These are phyloP conservation scores for Boletus reticulatus DNA, from an alignment of 768 basidiomycete genomes.

Conservation along the genomic window DNA sequence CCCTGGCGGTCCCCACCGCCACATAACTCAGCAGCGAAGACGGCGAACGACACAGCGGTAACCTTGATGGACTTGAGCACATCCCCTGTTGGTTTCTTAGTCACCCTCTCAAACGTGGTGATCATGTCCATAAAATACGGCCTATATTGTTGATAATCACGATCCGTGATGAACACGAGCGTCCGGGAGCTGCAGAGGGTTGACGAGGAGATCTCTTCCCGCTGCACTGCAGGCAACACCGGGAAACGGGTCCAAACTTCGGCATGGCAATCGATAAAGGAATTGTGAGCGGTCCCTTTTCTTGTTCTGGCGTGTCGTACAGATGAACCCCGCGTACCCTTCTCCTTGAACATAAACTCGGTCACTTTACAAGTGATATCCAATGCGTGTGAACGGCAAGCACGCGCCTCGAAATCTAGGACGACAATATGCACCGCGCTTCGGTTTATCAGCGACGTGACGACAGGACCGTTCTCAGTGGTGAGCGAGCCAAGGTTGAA, in stretches of 20 bases:
- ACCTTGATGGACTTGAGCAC: conserved; percentile 40
- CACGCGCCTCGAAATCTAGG: conserved; percentile 33
- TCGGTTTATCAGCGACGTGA: conserved; percentile 48
- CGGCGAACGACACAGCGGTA: conserved; percentile 27
- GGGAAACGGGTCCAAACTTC: conserved; percentile 64
- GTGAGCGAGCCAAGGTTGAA: conserved; percentile 33
- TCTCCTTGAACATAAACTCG: conserved; percentile 54
- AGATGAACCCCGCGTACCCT: conserved; percentile 22
- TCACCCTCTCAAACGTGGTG: conserved; percentile 44
- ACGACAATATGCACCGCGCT: conserved; percentile 41
- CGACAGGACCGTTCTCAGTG: conserved; percentile 18
- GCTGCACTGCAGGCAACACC: conserved; percentile 51
- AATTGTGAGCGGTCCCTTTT: conserved; percentile 40
- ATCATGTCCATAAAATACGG: conserved; percentile 47
- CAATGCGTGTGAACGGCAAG: conserved; percentile 43
- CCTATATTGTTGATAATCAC: conserved; percentile 33
- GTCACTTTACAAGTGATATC: conserved; percentile 55
- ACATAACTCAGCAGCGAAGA: conserved; percentile 22
- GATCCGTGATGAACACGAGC: conserved; percentile 45
- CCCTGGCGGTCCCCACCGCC: neutral
- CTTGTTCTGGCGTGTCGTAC: conserved; percentile 1
- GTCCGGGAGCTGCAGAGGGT: conserved; percentile 31
- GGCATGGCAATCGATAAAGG: conserved; percentile 50
- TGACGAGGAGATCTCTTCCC: conserved; percentile 40
- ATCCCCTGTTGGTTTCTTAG: conserved; percentile 51